Percentiles rank a stretch among this genome's conserved stretches.
Conservation (phyloP, 106 monocot species). For the Platanthera guangdongensis region DNA sequence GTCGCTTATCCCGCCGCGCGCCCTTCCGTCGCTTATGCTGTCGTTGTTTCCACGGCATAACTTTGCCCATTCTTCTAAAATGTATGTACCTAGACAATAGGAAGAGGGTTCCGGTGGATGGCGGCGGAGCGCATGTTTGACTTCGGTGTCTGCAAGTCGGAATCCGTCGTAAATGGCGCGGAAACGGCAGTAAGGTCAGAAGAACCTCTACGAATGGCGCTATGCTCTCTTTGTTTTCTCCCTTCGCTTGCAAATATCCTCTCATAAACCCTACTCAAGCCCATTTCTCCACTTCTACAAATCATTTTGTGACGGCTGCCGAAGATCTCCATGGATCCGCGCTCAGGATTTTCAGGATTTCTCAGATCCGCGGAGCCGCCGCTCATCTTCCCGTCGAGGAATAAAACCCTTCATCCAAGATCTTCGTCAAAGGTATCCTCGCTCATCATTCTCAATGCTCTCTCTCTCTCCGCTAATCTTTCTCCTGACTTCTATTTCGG, state of each 20-base stretch:
- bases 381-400: background rate
- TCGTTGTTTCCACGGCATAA: too few relatives aligned
- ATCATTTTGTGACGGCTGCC: background rate
- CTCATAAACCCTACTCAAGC: background rate
- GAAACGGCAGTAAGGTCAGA: background rate
- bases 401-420: background rate
- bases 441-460: background rate
- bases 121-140: too few relatives aligned
- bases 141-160: too few relatives aligned
- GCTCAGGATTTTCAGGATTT: background rate
- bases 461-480: background rate
- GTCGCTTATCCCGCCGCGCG: too few relatives aligned
- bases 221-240: background rate
- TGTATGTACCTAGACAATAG: too few relatives aligned
- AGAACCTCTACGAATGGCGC: background rate
- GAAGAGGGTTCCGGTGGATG: too few relatives aligned
- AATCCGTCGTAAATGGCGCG: too few relatives aligned
- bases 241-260: background rate
- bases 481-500: background rate
- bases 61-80: too few relatives aligned
- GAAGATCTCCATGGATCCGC: background rate
- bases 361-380: background rate
- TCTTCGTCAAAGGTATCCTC: slow-evolving; percentile 1
- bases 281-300: background rate
- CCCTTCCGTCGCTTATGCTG: too few relatives aligned